Conservation (phyloP, 441 rosid species). For the Melastoma candidum region DNA sequence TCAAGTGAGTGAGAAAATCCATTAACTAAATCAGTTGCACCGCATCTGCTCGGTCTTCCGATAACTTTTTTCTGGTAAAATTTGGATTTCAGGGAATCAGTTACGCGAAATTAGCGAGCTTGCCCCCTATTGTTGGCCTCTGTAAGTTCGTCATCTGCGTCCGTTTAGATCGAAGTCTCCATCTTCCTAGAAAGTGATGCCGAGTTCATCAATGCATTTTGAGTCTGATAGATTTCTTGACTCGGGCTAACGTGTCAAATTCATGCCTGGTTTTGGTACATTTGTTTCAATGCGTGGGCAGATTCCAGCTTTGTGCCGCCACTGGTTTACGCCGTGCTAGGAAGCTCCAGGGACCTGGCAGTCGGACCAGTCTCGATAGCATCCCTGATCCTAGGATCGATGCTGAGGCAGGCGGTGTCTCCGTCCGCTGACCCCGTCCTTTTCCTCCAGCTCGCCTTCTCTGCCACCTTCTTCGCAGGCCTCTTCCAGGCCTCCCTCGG, state of each 20-base stretch:
- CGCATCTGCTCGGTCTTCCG: not conserved
- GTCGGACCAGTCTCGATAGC: conserved; percentile 95
- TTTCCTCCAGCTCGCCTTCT: conserved; percentile 80
- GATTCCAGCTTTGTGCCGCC: conserved; percentile 98
- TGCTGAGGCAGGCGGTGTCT: conserved; percentile 78
- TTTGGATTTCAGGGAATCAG: conserved; percentile 61
- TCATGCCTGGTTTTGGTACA: not conserved
- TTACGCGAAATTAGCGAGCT: conserved; percentile 85
- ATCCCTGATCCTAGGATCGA: conserved; percentile 80
- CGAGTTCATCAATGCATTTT: no score
- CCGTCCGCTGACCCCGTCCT: conserved; percentile 45
- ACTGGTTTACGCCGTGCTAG: conserved; percentile 73
- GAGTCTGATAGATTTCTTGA: no score
- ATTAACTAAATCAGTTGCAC: no score
- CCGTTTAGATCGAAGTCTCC: not conserved
- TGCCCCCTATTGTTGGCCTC: conserved; percentile 86
- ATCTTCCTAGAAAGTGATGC: not conserved
- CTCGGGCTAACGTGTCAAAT: not conserved
- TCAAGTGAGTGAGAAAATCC: conserved; percentile 33
- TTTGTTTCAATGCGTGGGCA: conserved; percentile 11
- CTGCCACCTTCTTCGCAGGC: conserved; percentile 90
- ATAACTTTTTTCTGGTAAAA: not conserved
- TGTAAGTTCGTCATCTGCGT: conserved; percentile 40
- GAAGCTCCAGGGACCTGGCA: conserved; percentile 90
- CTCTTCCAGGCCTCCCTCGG: conserved; percentile 88